phyloP scores from a whole-genome alignment of 2,329 filamentous ascomycete genomes.

The Neofusicoccum parvum region DNA sequence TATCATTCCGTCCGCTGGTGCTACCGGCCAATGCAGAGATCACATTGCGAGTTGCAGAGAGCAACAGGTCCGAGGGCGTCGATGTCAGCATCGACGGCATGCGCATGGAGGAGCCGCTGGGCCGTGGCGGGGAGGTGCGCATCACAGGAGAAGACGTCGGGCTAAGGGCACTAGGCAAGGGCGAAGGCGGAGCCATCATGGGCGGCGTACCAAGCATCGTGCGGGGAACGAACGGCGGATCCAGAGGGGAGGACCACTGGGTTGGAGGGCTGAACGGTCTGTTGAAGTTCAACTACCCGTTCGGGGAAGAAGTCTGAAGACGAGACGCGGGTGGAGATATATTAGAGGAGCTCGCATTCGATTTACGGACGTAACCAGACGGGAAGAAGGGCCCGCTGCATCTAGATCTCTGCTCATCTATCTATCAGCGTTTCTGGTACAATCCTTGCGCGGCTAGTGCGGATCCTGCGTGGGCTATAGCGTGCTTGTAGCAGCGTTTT shows the following conservation, averaged over 20 bases:
- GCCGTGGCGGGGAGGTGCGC: constrained; percentile 68
- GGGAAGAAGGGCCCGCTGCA: too few species aligned
- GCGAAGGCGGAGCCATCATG: constrained; percentile 57
- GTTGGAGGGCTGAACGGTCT: constrained; percentile 91
- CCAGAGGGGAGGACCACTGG: constrained; percentile 81
- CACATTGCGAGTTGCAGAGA: constrained; percentile 74
- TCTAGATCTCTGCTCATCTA: too few species aligned
- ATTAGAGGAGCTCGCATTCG: background rate
- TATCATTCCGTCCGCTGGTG: constrained; percentile 90
- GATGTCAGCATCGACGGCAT: constrained; percentile 55
- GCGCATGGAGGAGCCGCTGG: constrained; percentile 41
- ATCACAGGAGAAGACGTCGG: constrained; percentile 82
- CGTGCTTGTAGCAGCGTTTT: too few species aligned
- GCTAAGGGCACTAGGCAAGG: constrained; percentile 49
- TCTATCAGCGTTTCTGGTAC: too few species aligned
- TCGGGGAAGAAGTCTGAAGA: constrained; percentile 61
- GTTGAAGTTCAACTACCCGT: constrained; percentile 96
- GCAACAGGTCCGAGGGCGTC: constrained; percentile 51
- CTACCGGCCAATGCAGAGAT: constrained; percentile 85
- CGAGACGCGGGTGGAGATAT: too few species aligned
- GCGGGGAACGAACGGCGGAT: constrained; percentile 51
- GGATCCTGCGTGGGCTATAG: too few species aligned
- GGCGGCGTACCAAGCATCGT: constrained; percentile 94
- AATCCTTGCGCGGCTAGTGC: too few species aligned
- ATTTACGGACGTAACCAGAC: too few species aligned